Base-by-base conservation (phyloP, 2,329 filamentous ascomycete species). In the Paraphoma sp. region DNA sequence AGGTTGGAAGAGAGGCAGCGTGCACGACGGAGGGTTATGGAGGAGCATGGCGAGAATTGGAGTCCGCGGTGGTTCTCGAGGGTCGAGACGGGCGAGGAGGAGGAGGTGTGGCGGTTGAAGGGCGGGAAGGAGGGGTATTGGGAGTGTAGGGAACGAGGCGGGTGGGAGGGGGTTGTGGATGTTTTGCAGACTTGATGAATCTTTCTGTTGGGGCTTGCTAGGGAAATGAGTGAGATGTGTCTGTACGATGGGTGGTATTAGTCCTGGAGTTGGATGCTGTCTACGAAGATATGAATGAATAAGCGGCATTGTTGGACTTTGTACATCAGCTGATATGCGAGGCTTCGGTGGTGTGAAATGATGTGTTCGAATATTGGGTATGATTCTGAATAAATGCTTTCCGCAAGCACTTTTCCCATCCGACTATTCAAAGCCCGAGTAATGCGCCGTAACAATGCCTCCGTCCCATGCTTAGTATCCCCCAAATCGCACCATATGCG, bases 101-200 rank as follows among this genome's bases (percentile, higher is more conserved):
- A 82, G 58, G 81, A 83, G 64, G 72, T 81, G n/a, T 83, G 81
- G 81, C 67, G 87, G 68, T 76, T 97, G 61, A 95, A 89, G 80
- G 82, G 82, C 2, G 92, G 93, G 17, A 93, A 89, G 77, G 92
- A 96, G 16, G 89, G 92, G 8, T 99, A 99, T 78, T 99, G 95
- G 95, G 93, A 97, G 72, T 89, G 92, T 78, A 85, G 94, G 58
- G 84, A 82, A 2, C 85, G 80, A 62, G 88, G 88, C 1, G 81
- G 81, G 53, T 97, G 91, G 92, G 76, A 76, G 8, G 82, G 80
- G 6, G 80, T 87, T 41, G 76, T 81, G 54, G 79, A 83, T 52
- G 82, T 89, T 46, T 86, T 88, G 70, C 75, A 82, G 56, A 54
- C 54, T 41, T 73, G 40, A 42, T 4, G 38, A 42, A 17, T 42